Evolutionary conservation across 164 flowering plant genomes (phyloP).

Genomic region (Paratinospora sagittata): DNA sequence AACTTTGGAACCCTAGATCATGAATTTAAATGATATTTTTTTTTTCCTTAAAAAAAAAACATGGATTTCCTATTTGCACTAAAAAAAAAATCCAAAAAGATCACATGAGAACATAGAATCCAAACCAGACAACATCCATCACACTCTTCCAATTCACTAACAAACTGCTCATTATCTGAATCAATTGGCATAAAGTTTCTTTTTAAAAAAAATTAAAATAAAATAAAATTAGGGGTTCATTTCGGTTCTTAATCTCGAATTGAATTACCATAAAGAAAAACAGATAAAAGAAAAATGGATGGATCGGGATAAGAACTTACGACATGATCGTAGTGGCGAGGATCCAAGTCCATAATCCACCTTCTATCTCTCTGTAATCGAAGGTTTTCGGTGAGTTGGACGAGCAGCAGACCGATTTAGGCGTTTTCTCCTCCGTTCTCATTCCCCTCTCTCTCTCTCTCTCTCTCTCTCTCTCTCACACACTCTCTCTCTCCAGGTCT

Average conservation of each 20-base stretch:
- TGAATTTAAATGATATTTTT: background rate
- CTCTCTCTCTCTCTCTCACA: background rate
- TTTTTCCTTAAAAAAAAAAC: background rate
- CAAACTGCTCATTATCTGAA: background rate
- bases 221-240: too few species aligned
- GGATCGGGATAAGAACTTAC: constrained; percentile 9
- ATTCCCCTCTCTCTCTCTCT: background rate
- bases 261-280: background rate
- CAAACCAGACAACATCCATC: background rate
- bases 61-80: background rate
- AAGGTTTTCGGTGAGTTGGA: background rate
- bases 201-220: background rate
- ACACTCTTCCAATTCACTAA: background rate
- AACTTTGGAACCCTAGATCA: background rate
- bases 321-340: constrained; percentile 22
- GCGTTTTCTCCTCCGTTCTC: background rate
- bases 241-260: too few species aligned
- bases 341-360: constrained; percentile 55
- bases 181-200: too few species aligned
- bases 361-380: background rate
- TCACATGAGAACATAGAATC: background rate
- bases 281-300: background rate
- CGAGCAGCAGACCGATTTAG: background rate
- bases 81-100: background rate
- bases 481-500: background rate